A percentile compares a stretch with the other conserved stretches of the same genome.
Conservation (phyloP, 1,284 basidiomycete genomes). For the Ceratobasidium sp. region DNA sequence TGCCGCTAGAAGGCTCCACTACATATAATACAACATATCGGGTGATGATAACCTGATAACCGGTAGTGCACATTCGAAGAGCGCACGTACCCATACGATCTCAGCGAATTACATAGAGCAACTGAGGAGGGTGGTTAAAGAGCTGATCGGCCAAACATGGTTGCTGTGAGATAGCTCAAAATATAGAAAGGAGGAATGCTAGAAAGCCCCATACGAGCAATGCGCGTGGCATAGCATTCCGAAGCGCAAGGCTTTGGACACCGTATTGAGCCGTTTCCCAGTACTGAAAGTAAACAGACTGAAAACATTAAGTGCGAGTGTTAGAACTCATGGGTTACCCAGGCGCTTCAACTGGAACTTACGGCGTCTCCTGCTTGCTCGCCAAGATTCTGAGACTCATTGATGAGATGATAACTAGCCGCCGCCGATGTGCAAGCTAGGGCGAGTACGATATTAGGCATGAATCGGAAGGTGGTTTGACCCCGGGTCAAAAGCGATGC, state of each 20-base stretch:
- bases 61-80: too few relatives aligned
- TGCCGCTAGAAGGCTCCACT: too few relatives aligned
- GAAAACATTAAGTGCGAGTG: too few relatives aligned
- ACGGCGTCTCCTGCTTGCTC: conserved; percentile 24
- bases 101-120: too few relatives aligned
- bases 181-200: conserved; percentile 1
- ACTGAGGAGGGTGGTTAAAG: too few relatives aligned
- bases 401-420: not conserved
- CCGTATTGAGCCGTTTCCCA: conserved; percentile 2
- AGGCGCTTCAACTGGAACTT: not conserved
- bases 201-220: conserved; percentile 29
- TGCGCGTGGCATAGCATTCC: conserved; percentile 22
- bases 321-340: not conserved
- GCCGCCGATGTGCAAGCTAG: conserved; percentile 10
- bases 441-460: not conserved
- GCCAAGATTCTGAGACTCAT: conserved; percentile 14
- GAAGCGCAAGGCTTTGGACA: conserved; percentile 16
- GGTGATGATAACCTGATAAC: too few relatives aligned
- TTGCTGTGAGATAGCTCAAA: not conserved
- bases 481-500: conserved; percentile 3
- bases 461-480: not conserved
- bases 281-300: conserved; percentile 27
- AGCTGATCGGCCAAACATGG: too few relatives aligned
- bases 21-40: too few relatives aligned
- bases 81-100: too few relatives aligned